Evolutionary conservation across 2,329 filamentous ascomycete genomes (phyloP).

Genomic region (Xylariaceae sp.): DNA sequence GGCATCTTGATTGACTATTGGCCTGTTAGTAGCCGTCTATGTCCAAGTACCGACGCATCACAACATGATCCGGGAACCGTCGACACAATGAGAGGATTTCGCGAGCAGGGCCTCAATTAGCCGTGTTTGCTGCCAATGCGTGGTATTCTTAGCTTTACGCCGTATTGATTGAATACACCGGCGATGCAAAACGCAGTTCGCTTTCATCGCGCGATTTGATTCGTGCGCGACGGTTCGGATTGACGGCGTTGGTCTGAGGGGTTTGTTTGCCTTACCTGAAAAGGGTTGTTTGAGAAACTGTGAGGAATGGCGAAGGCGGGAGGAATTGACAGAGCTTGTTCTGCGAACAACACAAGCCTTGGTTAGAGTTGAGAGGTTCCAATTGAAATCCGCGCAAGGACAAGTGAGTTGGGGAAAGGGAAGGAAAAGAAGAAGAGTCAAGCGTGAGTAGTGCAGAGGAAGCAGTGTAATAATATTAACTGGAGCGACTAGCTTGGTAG

Average conservation of each 20-base stretch:
- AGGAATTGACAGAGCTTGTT: slow-evolving; percentile 19
- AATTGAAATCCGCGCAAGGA: slow-evolving; percentile 27
- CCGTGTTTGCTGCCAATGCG: no score
- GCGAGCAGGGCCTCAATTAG: no score
- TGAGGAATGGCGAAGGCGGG: slow-evolving; percentile 5
- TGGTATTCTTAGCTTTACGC: no score
- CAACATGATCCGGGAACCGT: no score
- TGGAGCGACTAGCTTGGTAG: slow-evolving; percentile 17
- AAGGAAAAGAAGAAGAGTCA: slow-evolving; percentile 21
- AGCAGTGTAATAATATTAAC: slow-evolving; percentile 27
- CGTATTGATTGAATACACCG: background rate
- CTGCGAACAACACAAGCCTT: slow-evolving; percentile 34
- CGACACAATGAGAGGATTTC: no score
- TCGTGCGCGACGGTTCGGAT: slow-evolving; percentile 6
- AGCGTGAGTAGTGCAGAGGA: slow-evolving; percentile 21
- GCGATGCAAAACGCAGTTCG: background rate
- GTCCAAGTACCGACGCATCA: no score
- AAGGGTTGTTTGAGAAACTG: slow-evolving; percentile 4
- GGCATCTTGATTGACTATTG: slow-evolving; percentile 28
- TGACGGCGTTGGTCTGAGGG: slow-evolving; percentile 15
- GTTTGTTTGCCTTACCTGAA: slow-evolving; percentile 10
- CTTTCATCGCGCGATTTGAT: slow-evolving; percentile 2
- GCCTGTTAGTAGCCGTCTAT: slow-evolving; percentile 9
- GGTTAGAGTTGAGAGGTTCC: slow-evolving; percentile 24
- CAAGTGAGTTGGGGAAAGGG: slow-evolving; percentile 31